Conservation (phyloP, 192 early-diverging fungal species). For the Allomyces javanicus region DNA sequence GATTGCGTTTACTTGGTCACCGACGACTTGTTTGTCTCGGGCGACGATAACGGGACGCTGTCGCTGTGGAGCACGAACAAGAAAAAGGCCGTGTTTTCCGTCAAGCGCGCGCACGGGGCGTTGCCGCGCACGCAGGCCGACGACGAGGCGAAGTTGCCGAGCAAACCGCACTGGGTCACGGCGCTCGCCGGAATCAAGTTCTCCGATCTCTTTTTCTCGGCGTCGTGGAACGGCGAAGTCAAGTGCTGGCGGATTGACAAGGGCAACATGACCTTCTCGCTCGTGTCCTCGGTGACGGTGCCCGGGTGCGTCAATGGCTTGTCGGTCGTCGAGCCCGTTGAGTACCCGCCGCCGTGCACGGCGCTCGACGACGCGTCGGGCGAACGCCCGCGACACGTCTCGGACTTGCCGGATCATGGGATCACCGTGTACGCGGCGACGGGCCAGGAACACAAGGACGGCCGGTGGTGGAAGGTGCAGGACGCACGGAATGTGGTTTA, state of each 20-base stretch:
- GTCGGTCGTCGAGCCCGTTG: neutral
- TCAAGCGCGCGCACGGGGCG: slow-evolving; percentile 49
- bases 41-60: slow-evolving; percentile 67
- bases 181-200: slow-evolving; percentile 59
- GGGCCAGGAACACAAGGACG: slow-evolving; percentile 77
- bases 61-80: slow-evolving; percentile 79
- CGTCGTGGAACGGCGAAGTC: slow-evolving; percentile 69
- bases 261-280: slow-evolving; percentile 38
- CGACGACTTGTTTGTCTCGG: slow-evolving; percentile 80
- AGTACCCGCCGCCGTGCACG: neutral
- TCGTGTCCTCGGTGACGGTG: slow-evolving; percentile 40
- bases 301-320: slow-evolving; percentile 37
- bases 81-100: slow-evolving; percentile 81
- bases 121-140: neutral
- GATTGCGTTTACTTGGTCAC: slow-evolving; percentile 83
- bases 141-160: neutral
- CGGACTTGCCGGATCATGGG: slow-evolving; percentile 11
- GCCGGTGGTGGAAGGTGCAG: slow-evolving; percentile 72
- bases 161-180: slow-evolving; percentile 62
- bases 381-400: slow-evolving; percentile 7
- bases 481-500: slow-evolving; percentile 52
- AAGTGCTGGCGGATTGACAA: slow-evolving; percentile 67
- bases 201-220: slow-evolving; percentile 78
- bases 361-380: neutral
- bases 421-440: slow-evolving; percentile 43